Percentiles rank a stretch among this genome's conserved stretches.
Evolutionary conservation across 768 basidiomycete species (phyloP).

Genomic region (Suillus subalutaceus): DNA sequence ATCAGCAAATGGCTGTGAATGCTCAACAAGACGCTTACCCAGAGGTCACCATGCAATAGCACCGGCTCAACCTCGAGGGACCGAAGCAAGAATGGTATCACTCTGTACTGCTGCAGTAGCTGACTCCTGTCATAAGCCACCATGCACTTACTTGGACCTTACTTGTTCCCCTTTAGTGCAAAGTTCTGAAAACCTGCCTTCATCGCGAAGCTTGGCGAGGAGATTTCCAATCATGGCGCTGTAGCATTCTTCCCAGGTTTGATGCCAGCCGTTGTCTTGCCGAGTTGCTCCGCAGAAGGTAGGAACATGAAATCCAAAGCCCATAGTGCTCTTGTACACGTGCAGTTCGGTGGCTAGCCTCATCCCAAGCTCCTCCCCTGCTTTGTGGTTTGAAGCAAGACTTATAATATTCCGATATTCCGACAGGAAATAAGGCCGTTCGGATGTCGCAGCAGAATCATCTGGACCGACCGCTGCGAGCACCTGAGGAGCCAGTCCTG

Average conservation of each 20-base stretch:
- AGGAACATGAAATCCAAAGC: conserved; percentile 73
- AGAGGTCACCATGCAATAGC: conserved; percentile 78
- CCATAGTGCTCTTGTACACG: conserved; percentile 48
- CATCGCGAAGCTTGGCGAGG: conserved; percentile 46
- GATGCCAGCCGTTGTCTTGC: conserved; percentile 72
- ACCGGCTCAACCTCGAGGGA: conserved; percentile 63
- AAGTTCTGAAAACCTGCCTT: conserved; percentile 46
- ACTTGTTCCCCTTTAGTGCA: conserved; percentile 56
- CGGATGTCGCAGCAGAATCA: conserved; percentile 32
- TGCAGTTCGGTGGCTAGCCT: conserved; percentile 73
- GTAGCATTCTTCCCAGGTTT: conserved; percentile 73
- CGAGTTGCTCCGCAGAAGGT: conserved; percentile 79
- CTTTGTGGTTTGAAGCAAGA: conserved; percentile 40
- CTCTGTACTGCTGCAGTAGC: conserved; percentile 41
- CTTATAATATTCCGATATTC: conserved; percentile 67
- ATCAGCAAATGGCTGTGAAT: conserved; percentile 8
- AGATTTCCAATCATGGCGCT: conserved; percentile 62
- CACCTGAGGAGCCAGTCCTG: conserved; percentile 63
- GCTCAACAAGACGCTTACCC: conserved; percentile 46
- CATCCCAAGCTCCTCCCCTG: conserved; percentile 56
- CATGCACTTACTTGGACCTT: conserved; percentile 43
- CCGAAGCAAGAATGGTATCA: conserved; percentile 72
- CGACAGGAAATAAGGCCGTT: conserved; percentile 67
- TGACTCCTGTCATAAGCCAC: neutral
- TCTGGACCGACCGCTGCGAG: conserved; percentile 47